Percentiles rank a stretch among this genome's conserved stretches.
These are phyloP conservation scores for Aspergillus baeticus DNA, from an alignment of 495 filamentous ascomycete genomes.

Conservation along the genomic window DNA sequence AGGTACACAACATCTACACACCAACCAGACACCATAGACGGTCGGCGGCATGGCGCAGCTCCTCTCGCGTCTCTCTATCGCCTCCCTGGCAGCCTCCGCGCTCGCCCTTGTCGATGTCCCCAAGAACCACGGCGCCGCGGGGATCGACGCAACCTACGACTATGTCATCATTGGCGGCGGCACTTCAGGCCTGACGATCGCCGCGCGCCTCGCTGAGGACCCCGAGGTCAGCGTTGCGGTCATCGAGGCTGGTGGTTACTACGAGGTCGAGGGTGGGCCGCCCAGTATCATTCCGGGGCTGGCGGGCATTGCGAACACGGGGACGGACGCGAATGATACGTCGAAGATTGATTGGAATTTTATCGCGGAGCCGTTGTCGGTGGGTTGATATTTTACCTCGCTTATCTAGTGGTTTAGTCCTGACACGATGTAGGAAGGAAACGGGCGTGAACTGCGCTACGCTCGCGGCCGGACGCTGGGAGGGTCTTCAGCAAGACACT, in stretches of 20 bases:
- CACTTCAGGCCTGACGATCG: conserved; percentile 48
- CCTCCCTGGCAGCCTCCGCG: neutral
- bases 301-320: conserved; percentile 30
- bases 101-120: neutral
- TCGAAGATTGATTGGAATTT: conserved; percentile 50
- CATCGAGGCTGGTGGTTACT: conserved; percentile 60
- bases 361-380: conserved; percentile 27
- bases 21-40: too few relatives aligned
- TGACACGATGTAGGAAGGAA: conserved; percentile 16
- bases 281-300: conserved; percentile 47
- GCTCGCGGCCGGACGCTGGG: conserved; percentile 37
- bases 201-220: conserved; percentile 40
- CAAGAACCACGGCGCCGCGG: neutral
- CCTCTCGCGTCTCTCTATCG: too few relatives aligned
- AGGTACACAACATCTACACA: too few relatives aligned
- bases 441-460: conserved; percentile 40
- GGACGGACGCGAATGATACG: conserved; percentile 23
- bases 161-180: conserved; percentile 56
- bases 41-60: too few relatives aligned
- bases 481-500: conserved; percentile 35
- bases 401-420: neutral
- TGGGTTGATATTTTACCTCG: neutral
- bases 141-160: conserved; percentile 32
- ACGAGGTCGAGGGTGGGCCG: conserved; percentile 42
- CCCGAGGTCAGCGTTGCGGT: conserved; percentile 38